These are phyloP conservation scores for Canna indica DNA, from an alignment of 176 grass and related monocot genomes.

Conservation along the genomic window DNA sequence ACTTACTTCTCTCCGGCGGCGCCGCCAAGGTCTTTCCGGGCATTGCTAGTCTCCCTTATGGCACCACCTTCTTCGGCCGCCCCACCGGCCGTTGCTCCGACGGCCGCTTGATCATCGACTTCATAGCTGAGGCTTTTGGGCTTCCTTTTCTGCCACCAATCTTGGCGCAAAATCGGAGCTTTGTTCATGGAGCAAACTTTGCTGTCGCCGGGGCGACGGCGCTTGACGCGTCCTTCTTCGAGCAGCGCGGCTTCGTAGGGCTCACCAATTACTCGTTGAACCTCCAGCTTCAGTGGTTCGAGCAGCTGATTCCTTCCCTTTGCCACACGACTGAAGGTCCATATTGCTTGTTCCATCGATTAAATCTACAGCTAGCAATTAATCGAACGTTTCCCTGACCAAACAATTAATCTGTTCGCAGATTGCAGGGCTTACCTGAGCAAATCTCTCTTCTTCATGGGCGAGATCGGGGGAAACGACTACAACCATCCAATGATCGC, in stretches of 20 bases:
- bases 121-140: too few species aligned
- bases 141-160: slow-evolving; percentile 67
- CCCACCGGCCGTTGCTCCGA: too few species aligned
- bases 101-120: too few species aligned
- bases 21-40: too few species aligned
- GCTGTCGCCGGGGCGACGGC: slow-evolving; percentile 75
- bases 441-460: slow-evolving; percentile 23
- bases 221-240: slow-evolving; percentile 65
- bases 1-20: too few species aligned
- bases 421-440: slow-evolving; percentile 16
- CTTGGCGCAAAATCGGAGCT: slow-evolving; percentile 32
- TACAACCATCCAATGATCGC: background rate
- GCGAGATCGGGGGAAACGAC: slow-evolving; percentile 26
- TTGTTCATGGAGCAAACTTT: slow-evolving; percentile 67
- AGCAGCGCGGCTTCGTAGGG: slow-evolving; percentile 41
- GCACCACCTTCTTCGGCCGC: too few species aligned
- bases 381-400: too few species aligned
- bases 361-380: too few species aligned
- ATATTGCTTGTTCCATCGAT: background rate
- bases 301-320: slow-evolving; percentile 54
- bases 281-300: too few species aligned
- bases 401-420: background rate
- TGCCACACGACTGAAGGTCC: slow-evolving; percentile 51
- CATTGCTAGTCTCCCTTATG: too few species aligned
- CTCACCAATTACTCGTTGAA: slow-evolving; percentile 65